Evolutionary conservation across 2,329 filamentous ascomycete genomes (phyloP).

Genomic region (Curvularia verruculosa): DNA sequence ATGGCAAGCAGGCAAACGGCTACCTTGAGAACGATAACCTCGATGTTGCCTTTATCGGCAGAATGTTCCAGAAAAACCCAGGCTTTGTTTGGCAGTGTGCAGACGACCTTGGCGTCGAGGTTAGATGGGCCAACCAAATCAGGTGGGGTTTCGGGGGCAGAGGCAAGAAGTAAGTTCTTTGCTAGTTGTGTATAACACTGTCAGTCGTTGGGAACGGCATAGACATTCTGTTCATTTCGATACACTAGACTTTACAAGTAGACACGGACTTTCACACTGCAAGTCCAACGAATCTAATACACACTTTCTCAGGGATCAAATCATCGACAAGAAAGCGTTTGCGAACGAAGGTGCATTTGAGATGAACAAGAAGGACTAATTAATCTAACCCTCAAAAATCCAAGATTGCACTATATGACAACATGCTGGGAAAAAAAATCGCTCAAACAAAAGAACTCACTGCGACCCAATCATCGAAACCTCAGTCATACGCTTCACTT

Average conservation of each 20-base stretch:
- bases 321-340: slow-evolving; percentile 30
- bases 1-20: slow-evolving; percentile 66
- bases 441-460: background rate
- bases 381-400: background rate
- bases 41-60: slow-evolving; percentile 75
- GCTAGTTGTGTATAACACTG: background rate
- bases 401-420: background rate
- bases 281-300: slow-evolving; percentile 10
- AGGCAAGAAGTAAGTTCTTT: slow-evolving; percentile 47
- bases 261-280: background rate
- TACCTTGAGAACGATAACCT: slow-evolving; percentile 48
- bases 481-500: too few species aligned
- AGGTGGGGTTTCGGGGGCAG: slow-evolving; percentile 63
- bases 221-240: background rate
- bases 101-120: slow-evolving; percentile 71
- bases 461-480: too few species aligned
- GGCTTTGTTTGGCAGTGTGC: slow-evolving; percentile 77
- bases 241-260: background rate
- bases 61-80: slow-evolving; percentile 82
- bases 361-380: slow-evolving; percentile 19
- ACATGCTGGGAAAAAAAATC: too few species aligned
- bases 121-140: slow-evolving; percentile 75
- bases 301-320: slow-evolving; percentile 20
- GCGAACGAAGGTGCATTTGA: slow-evolving; percentile 33
- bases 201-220: background rate